Base-by-base conservation (phyloP, 2,329 filamentous ascomycete genomes). In the Sclerotinia subarctica region DNA sequence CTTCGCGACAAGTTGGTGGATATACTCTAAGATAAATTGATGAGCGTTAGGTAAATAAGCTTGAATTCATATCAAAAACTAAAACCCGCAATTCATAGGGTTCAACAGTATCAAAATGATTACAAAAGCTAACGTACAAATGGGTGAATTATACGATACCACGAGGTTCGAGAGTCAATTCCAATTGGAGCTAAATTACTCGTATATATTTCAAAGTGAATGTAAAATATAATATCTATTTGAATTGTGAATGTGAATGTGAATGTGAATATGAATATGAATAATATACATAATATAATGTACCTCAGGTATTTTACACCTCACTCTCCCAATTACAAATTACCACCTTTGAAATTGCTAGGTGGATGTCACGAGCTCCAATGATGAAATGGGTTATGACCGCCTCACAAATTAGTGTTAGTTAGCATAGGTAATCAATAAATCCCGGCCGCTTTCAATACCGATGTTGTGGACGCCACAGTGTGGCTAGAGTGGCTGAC, bases 111-210 rank as follows among this genome's bases (percentile, higher is more conserved):
- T 17, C 11, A n/a, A 8, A 35, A 38, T 8, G 52, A 29, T 38
- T 49, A 51, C 17, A 35, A 35, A 56, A 66, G 26, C 59, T 51
- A 29, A 66, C 53, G 29, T 51, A 46, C 42, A 66, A 66, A 51
- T 49, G 19, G 21, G 29, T 66, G 46, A 58, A 66, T 66, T 46
- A 24, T 52, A 44, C 38, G 17, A 19, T 42, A 56, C 24, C 38
- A 47, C 26, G 51, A 26, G 38, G 35, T 38, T 35, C 3, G n/a
- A 47, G 17, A 32, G 26, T 17, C 29, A 49, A 47, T 21, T 46
- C 44, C 24, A 42, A 46, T 19, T 46, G 24, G 24, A 46, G 56
- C 17, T 17, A 19, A 59, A 21, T 44, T 29, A 49, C 47, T 47
- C 35, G 7, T n/a, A 58, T 58, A 32, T 60, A 35, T 24, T 24